These are phyloP conservation scores for Cunninghamia lanceolata DNA, from an alignment of 75 land plant species.

Conservation along the genomic window DNA sequence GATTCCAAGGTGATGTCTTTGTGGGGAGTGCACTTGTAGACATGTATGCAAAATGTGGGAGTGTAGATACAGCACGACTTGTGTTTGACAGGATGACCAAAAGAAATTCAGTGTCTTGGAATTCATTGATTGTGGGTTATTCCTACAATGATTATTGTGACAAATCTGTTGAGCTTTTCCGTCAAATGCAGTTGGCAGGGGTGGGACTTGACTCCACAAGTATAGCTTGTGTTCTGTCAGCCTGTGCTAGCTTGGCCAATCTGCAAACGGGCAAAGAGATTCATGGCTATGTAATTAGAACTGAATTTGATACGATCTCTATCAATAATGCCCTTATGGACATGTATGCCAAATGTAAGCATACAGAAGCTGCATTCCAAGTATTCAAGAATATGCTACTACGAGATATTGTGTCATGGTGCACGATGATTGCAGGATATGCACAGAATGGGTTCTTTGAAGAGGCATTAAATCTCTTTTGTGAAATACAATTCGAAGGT, in stretches of 20 bases:
- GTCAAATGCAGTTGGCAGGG: slow-evolving; percentile 5
- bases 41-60: slow-evolving; percentile 75
- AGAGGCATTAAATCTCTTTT: background rate
- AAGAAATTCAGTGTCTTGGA: slow-evolving; percentile 17
- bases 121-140: slow-evolving; percentile 5
- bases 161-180: background rate
- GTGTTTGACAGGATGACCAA: slow-evolving; percentile 46
- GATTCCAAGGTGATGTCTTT: slow-evolving; percentile 26
- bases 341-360: slow-evolving; percentile 13
- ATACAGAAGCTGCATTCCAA: slow-evolving; percentile 4
- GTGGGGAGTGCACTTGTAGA: slow-evolving; percentile 48
- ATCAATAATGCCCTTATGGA: slow-evolving; percentile 16
- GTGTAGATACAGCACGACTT: slow-evolving; percentile 24
- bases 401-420: background rate
- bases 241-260: slow-evolving; percentile 8
- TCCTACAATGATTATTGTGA: slow-evolving; percentile 6
- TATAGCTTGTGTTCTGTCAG: slow-evolving; percentile 1
- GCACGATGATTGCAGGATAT: background rate
- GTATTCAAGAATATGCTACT: slow-evolving; percentile 9
- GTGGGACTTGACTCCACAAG: background rate
- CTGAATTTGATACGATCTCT: slow-evolving; percentile 14
- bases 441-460: background rate
- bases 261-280: slow-evolving; percentile 8
- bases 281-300: slow-evolving; percentile 9
- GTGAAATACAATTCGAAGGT: background rate